Evolutionary conservation across 306 rosid species (phyloP), one percentile per base, ranked within the genome.

Genomic region (Begonia masoniana): DNA sequence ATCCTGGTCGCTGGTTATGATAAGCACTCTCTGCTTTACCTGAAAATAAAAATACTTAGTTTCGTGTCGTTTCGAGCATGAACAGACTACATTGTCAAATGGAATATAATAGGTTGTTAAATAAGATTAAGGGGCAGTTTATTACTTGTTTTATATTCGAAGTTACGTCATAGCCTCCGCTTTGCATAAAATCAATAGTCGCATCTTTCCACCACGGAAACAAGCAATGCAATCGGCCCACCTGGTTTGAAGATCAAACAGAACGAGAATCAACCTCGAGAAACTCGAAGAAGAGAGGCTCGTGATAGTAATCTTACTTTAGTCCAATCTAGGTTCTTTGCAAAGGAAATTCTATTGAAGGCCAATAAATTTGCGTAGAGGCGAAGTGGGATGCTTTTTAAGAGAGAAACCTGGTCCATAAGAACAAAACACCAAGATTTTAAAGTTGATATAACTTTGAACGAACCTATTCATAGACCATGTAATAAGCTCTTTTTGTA

Each of bases 161-260:
- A 56, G 41, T 7, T 14, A 78, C 78, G 55, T 78, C 72, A 24
- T 78, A 78, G 23, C 85, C 85, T 31, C 81, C 85, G 6, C 81
- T 68, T 7, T 7, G 41, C 58, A 78, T 78, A 56, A 75, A 78
- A 62, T 47, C 69, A 48, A 78, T 41, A 6, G 72, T 78, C 54
- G 81, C 68, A 26, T 78, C 78, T 51, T 75, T 60, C 81, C 85
- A 78, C 81, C 85, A 78, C 53, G 85, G 81, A 21, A 68, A 62
- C 41, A 75, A 62, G 58, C 78, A 75, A 57, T 78, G 81, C 64
- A 78, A 75, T 36, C 81, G 78, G 16, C 81, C 81, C 4, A 78
- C 76, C 85, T 78, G 21, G 56, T 45, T 45, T 45, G 49, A 45
- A 45, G 49, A 10, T 11, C 49, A 12, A n/a, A n/a, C 49, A 45